A percentile compares a stretch with the other conserved stretches of the same genome.
phyloP scores from a whole-genome alignment of 176 grass and related monocot genomes.

The Chloris gayana region DNA sequence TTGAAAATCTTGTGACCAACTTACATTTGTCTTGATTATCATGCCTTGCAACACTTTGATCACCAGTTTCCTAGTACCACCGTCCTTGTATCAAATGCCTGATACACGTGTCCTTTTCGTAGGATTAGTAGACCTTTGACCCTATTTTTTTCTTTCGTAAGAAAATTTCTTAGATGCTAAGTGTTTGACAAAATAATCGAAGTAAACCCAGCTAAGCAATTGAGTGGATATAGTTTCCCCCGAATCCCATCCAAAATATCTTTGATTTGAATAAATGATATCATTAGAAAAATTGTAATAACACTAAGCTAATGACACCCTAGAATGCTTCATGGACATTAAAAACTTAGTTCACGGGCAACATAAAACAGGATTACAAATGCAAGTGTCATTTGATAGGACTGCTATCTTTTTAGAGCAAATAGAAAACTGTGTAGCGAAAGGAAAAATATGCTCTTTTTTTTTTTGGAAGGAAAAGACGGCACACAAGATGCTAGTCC shows the following conservation, averaged over 20 bases:
- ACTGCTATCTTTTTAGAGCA: too few species aligned
- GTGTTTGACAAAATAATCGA: conserved; percentile 35
- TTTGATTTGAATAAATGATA: too few species aligned
- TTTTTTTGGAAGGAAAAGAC: too few species aligned
- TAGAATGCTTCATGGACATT: too few species aligned
- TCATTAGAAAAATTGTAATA: too few species aligned
- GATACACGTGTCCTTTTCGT: not conserved
- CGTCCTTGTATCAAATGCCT: not conserved
- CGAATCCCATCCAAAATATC: not conserved
- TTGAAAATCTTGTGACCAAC: not conserved
- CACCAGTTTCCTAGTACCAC: not conserved
- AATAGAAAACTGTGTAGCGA: too few species aligned
- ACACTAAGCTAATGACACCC: too few species aligned
- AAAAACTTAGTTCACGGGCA: too few species aligned
- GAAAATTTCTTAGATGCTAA: conserved; percentile 37
- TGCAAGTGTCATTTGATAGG: too few species aligned
- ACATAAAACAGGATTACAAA: too few species aligned
- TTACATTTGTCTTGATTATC: not conserved
- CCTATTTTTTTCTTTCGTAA: not conserved
- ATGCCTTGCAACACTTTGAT: not conserved
- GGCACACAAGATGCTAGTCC: too few species aligned
- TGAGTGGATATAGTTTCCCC: not conserved
- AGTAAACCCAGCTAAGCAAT: conserved; percentile 33
- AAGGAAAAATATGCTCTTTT: too few species aligned
- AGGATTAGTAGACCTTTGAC: not conserved